Evolutionary conservation across 1,284 basidiomycete genomes (phyloP).

Genomic region (Thelephora terrestris): DNA sequence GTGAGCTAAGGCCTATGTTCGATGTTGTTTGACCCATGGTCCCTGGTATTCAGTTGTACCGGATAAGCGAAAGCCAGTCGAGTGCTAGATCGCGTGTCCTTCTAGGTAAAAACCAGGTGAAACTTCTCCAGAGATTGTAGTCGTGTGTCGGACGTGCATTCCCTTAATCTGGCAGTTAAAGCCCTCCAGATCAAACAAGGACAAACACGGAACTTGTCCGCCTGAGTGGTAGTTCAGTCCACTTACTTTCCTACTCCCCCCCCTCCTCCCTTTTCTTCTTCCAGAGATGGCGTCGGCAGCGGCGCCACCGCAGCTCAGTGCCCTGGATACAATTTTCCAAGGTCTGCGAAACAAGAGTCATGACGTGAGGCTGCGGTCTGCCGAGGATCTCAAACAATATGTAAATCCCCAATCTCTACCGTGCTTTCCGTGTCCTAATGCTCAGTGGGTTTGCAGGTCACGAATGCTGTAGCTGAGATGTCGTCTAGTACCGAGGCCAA

Average conservation of each 20-base stretch:
- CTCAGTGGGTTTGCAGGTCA: slow-evolving; percentile 38
- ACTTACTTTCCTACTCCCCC: background rate
- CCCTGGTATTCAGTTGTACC: no score
- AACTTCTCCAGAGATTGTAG: no score
- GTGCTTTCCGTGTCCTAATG: slow-evolving; percentile 7
- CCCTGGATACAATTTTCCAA: slow-evolving; percentile 54
- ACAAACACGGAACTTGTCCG: background rate
- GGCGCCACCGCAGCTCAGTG: slow-evolving; percentile 38
- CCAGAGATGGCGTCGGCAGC: background rate
- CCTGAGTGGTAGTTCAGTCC: no score
- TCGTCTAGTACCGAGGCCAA: slow-evolving; percentile 67
- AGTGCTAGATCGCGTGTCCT: no score
- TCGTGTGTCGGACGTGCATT: no score
- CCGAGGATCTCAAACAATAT: slow-evolving; percentile 61
- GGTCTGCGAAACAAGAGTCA: slow-evolving; percentile 51
- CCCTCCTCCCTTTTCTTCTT: background rate
- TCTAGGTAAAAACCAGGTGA: no score
- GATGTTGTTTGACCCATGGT: no score
- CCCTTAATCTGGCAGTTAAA: no score
- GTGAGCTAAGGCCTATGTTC: no score
- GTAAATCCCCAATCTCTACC: slow-evolving; percentile 29
- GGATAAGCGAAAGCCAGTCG: no score
- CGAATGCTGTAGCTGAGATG: slow-evolving; percentile 63
- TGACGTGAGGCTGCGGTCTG: slow-evolving; percentile 54
- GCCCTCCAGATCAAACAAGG: slow-evolving; percentile 1